Evolutionary conservation across 495 filamentous ascomycete species (phyloP).

Genomic region (Extremus antarcticus): DNA sequence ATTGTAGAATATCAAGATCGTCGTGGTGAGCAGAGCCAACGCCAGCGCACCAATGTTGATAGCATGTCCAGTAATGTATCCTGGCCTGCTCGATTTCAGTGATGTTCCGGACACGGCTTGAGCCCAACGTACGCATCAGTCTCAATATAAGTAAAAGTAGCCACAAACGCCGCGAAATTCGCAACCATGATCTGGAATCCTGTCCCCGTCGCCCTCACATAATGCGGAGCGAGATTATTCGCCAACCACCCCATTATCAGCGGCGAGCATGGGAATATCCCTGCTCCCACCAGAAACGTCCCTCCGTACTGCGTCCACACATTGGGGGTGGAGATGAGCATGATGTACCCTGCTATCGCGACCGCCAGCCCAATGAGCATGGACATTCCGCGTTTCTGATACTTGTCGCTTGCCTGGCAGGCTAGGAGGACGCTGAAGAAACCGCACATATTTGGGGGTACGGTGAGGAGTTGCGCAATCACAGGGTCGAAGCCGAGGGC

Average conservation of each 20-base stretch:
- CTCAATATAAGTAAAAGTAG: slow-evolving; percentile 39
- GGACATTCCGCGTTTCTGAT: slow-evolving; percentile 63
- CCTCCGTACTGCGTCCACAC: slow-evolving; percentile 67
- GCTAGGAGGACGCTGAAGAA: slow-evolving; percentile 63
- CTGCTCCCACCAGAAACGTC: slow-evolving; percentile 74
- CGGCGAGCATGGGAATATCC: slow-evolving; percentile 87
- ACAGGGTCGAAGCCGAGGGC: slow-evolving; percentile 64
- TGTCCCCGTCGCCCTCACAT: slow-evolving; percentile 29
- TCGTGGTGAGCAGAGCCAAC: slow-evolving; percentile 30
- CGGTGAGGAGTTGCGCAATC: slow-evolving; percentile 67
- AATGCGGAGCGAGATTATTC: slow-evolving; percentile 57
- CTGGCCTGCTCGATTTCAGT: too few species aligned
- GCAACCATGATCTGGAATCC: slow-evolving; percentile 36
- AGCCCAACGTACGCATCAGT: too few species aligned
- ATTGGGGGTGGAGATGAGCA: slow-evolving; percentile 56
- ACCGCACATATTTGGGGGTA: slow-evolving; percentile 78
- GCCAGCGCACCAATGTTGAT: slow-evolving; percentile 37
- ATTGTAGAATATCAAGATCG: slow-evolving; percentile 31
- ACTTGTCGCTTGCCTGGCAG: slow-evolving; percentile 72
- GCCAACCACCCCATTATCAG: slow-evolving; percentile 83
- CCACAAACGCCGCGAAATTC: slow-evolving; percentile 42
- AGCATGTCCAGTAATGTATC: slow-evolving; percentile 38
- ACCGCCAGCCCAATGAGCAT: slow-evolving; percentile 66
- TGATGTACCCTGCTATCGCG: slow-evolving; percentile 66
- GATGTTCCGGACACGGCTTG: too few species aligned